Base-by-base conservation (phyloP, 805 yeast species). In the Ogataea glucozyma region DNA sequence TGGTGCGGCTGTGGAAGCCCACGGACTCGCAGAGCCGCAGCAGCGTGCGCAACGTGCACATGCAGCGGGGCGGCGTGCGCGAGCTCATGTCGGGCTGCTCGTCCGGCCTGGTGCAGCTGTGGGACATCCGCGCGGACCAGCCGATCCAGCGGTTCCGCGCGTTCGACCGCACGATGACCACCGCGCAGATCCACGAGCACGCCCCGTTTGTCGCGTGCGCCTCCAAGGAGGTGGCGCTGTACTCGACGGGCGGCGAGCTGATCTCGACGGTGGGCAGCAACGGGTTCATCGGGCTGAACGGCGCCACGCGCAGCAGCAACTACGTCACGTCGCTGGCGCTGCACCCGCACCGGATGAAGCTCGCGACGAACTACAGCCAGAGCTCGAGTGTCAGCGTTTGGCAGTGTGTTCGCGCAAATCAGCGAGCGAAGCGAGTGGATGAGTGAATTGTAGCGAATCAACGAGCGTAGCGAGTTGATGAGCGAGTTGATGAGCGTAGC, bases 61-160 rank as follows among this genome's bases (percentile, higher is more conserved):
- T 93, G 95, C 99, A 93, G 69, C 75, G 99, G 55, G 99, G 99
- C 27, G 99, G 99, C 0, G 79, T 80, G 54, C 73, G 99, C 43
- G 99, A 93, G 60, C 72, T 93, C 34, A 84, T 85, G 2, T 81
- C 91, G 49, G 98, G 95, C 0, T 75, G 85, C 7, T 68, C 85
- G 0, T 93, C 87, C 57, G 97, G 99, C 2, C 70, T 73, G 33
- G 85, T 93, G 3, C 85, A 83, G 43, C 61, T 93, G 19, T 93
- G 98, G 98, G 99, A 93, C 65, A 83, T 93, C 22, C 72, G 99
- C 46, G 61, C 71, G 26, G 76, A 78, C 41, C 79, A 79, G 8
- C 91, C 97, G 0, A 86, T 91, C 2, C 67, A 75, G 5, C 67
- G 80, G 1, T 88, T 83, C 66, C 69, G 67, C 17, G 85, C 85